These are phyloP conservation scores for Tricladium varicosporioides DNA, from an alignment of 2,329 filamentous ascomycete species.

Conservation along the genomic window DNA sequence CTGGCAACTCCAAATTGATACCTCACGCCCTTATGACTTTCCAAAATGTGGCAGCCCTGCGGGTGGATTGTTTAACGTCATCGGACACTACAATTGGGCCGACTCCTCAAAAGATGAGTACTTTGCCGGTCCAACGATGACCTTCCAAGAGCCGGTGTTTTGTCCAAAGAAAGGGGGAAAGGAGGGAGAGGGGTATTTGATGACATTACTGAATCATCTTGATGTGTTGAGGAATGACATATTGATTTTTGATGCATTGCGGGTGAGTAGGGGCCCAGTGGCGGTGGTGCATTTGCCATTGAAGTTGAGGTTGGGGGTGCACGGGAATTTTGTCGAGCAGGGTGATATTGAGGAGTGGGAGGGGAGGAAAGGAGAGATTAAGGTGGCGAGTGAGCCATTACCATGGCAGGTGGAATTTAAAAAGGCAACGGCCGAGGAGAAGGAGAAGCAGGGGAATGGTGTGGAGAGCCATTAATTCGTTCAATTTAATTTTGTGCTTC, in stretches of 20 bases:
- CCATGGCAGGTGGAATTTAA: slow-evolving; percentile 36
- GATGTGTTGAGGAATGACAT: slow-evolving; percentile 39
- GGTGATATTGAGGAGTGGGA: slow-evolving; percentile 41
- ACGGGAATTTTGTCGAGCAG: slow-evolving; percentile 36
- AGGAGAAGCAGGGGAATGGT: too few relatives aligned
- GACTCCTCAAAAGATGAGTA: slow-evolving; percentile 23
- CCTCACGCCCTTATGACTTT: slow-evolving; percentile 20
- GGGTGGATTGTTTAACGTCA: slow-evolving; percentile 24
- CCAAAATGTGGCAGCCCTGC: slow-evolving; percentile 26
- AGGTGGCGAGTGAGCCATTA: slow-evolving; percentile 39
- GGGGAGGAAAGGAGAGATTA: slow-evolving; percentile 36
- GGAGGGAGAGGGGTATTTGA: slow-evolving; percentile 36
- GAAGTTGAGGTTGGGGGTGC: slow-evolving; percentile 34
- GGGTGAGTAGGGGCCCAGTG: slow-evolving; percentile 35
- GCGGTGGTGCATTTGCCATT: slow-evolving; percentile 36
- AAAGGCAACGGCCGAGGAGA: too few relatives aligned
- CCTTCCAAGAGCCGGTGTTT: slow-evolving; percentile 34
- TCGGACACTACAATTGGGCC: slow-evolving; percentile 24
- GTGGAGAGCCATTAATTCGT: too few relatives aligned
- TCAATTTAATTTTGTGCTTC: too few relatives aligned
- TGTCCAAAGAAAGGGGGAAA: slow-evolving; percentile 28
- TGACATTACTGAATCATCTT: slow-evolving; percentile 36
- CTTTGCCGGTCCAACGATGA: slow-evolving; percentile 30
- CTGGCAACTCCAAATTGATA: slow-evolving; percentile 25
- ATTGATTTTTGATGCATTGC: slow-evolving; percentile 34